These are phyloP conservation scores for Xylaria sp. DNA, from an alignment of 2,329 filamentous ascomycete species.

Conservation along the genomic window DNA sequence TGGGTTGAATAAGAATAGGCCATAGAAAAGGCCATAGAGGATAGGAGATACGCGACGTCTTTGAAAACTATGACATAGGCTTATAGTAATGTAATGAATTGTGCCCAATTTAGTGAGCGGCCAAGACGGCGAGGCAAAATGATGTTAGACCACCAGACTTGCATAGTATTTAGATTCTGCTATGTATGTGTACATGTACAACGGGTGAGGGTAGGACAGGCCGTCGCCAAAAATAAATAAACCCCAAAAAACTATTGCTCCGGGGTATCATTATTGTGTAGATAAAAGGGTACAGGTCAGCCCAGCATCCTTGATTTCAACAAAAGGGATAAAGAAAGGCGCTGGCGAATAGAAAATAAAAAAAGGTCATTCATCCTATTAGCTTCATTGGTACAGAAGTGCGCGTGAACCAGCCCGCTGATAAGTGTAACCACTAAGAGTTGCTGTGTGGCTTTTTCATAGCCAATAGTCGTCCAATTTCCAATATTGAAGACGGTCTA, in stretches of 20 bases:
- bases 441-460: conserved; percentile 14
- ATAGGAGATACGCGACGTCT: too few relatives aligned
- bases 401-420: not conserved
- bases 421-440: not conserved
- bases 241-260: conserved; percentile 1
- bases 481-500: conserved; percentile 31
- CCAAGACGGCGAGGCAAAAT: not conserved
- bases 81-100: not conserved
- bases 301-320: not conserved
- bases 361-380: not conserved
- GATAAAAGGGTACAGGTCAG: too few relatives aligned
- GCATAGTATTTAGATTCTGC: too few relatives aligned
- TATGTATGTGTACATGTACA: not conserved
- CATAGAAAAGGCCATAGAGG: too few relatives aligned
- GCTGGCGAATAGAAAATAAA: not conserved
- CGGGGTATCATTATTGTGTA: conserved; percentile 9
- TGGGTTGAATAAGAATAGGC: too few relatives aligned
- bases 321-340: not conserved
- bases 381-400: not conserved
- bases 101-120: not conserved
- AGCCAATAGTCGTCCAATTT: conserved; percentile 30
- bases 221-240: not conserved
- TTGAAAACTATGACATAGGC: not conserved
- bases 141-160: not conserved
- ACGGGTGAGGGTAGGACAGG: not conserved